Base-by-base conservation (phyloP, 139 green algal genomes). In the Chlamydomonas sphaeroides region DNA sequence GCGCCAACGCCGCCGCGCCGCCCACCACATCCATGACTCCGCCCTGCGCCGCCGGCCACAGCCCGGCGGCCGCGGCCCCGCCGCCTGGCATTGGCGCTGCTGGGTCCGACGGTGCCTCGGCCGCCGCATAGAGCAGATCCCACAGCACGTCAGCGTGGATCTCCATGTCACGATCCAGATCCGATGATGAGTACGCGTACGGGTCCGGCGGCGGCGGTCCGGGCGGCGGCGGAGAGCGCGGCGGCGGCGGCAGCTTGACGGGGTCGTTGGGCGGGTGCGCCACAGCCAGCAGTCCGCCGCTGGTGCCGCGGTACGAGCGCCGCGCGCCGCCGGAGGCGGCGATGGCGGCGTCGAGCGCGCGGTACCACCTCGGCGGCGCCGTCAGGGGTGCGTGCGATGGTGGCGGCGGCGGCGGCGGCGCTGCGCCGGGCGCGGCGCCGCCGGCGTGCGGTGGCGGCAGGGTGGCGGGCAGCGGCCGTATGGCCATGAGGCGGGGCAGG, bases 321-420 rank as follows among this genome's bases (percentile, higher is more conserved):
- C 61, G 8, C 1, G 1, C 28, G 42, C 68, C 68, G 68, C 41
- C 30, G 8, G 68, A 57, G 3, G 41, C 41, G 5, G 6, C 41
- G 17, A 86, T 39, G 32, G 38, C 48, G 17, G 48, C 48, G 48
- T 86, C 80, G 38, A 86, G 62, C 0, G 80, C 69, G 1, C 70
- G 45, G 65, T 86, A 35, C 70, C 70, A 86, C 1, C 2, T 26
- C 5, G 80, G 70, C 21, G 80, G 80, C 35, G 1, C 10, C 63
- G 17, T 8, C 63, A 14, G 20, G 35, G 65, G 36, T 49, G 5
- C 30, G 26, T 18, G 36, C 36, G 5, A 33, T 2, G 42, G 21
- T n/a, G 45, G 32, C 6, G 30, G 76, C 33, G 28, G 28, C 18
- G 1, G 62, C 35, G 1, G 53, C 26, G 26, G 14, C 15, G n/a